Conservation (phyloP, 805 yeast species). For the Isabelozyma heimii region DNA sequence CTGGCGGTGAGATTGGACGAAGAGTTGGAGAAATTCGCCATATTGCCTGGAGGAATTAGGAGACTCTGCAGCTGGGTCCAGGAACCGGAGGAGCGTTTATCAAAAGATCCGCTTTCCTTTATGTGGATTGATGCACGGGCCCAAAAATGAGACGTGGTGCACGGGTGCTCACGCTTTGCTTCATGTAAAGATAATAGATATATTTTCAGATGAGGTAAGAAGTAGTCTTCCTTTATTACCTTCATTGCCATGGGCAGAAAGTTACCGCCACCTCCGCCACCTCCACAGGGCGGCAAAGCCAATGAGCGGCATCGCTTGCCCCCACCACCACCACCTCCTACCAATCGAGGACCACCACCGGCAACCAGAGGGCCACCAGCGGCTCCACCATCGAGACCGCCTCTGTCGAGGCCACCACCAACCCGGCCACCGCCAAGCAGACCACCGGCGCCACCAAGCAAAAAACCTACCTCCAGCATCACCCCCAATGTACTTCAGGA, state of each 20-base stretch:
- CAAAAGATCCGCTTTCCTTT: neutral
- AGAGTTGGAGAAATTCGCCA: neutral
- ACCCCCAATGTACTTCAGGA: constrained; percentile 23
- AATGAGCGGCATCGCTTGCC: neutral
- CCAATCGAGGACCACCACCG: constrained; percentile 20
- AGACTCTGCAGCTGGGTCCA: neutral
- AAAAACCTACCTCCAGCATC: constrained; percentile 1
- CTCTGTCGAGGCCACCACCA: constrained; percentile 27
- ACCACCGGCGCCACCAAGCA: constrained; percentile 19
- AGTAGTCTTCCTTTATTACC: neutral
- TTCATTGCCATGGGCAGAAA: constrained; percentile 11
- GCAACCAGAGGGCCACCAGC: constrained; percentile 1
- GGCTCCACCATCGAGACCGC: constrained; percentile 5
- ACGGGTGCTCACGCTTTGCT: neutral
- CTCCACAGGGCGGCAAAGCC: constrained; percentile 15
- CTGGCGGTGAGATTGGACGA: neutral
- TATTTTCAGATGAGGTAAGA: neutral
- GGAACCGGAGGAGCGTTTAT: neutral
- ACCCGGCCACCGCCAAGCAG: constrained; percentile 33
- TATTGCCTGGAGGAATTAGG: neutral
- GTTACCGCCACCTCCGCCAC: constrained; percentile 35
- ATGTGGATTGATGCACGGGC: too few relatives aligned
- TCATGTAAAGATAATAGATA: neutral
- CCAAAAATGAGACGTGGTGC: too few relatives aligned
- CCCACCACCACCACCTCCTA: constrained; percentile 34